Conservation (phyloP, 1,284 basidiomycete species). For the Puccinia novopanici region DNA sequence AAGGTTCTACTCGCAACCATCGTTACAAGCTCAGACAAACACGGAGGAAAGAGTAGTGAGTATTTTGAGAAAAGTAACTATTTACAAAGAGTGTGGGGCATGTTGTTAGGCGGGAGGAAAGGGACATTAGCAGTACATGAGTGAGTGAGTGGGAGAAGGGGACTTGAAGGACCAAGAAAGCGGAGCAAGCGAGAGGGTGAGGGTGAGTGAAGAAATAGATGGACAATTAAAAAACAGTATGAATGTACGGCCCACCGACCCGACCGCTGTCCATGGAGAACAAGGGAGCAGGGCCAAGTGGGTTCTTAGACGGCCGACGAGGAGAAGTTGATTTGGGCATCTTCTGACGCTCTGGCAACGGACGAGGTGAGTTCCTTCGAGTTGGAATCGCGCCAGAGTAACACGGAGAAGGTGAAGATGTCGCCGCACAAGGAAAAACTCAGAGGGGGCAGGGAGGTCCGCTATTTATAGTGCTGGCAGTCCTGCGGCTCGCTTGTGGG, state of each 20-base stretch:
- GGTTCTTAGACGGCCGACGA: constrained; percentile 31
- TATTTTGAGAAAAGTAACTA: no score
- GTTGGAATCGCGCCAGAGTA: constrained; percentile 16
- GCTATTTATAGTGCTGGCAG: background rate
- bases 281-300: background rate
- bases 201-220: no score
- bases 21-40: no score
- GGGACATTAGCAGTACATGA: no score
- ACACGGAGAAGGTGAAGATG: constrained; percentile 29
- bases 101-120: no score
- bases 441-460: background rate
- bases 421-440: constrained; percentile 13
- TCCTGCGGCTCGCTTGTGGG: background rate
- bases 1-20: no score
- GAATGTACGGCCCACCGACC: constrained; percentile 38
- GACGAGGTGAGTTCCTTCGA: background rate
- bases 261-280: constrained; percentile 6
- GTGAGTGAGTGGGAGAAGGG: no score
- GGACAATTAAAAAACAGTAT: no score
- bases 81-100: no score
- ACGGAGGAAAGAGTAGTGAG: no score
- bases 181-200: no score
- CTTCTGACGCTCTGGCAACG: constrained; percentile 28
- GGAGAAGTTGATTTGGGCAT: constrained; percentile 32
- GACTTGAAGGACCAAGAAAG: no score